Base-by-base conservation (phyloP, 768 basidiomycete genomes). In the Lentinula sp. region DNA sequence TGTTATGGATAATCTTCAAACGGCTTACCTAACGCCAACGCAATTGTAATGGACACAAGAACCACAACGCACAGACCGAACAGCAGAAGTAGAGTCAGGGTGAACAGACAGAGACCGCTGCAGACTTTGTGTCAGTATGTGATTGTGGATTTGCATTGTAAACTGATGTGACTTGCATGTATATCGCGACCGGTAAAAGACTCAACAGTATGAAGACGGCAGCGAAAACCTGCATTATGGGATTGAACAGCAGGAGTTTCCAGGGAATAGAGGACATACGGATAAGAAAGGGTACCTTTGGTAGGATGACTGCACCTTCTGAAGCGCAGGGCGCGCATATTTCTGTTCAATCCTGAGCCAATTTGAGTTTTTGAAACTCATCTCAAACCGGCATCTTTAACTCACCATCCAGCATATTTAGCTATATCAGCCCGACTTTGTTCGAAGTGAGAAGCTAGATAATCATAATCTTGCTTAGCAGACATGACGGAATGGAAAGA, bases 71-170 rank as follows among this genome's bases (percentile, higher is more conserved):
- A 45, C 18, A 74, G 20, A 41, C 70, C 73, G 48, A 71, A 37
- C 52, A 69, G 12, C 20, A 75, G 35, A 45, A 57, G 57, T 70
- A 63, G 36, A 68, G 65, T 20, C 63, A 69, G 39, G 71, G 32
- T 1, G 49, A 56, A 60, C 71, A 73, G 15, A 75, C 33, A 35
- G 73, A 74, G 32, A 33, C 74, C 61, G 28, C 72, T 73, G 36
- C 70, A 71, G 36, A 23, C 39, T 28, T 13, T 12, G 43, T 12
- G 45, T 58, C 49, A 58, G 13, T n/a, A 23, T 18, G 12, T 43
- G 32, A 2, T 35, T 9, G 13, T 12, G 33, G 18, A 39, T 7
- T 15, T 48, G 9, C 13, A 3, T 48, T 9, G 0, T 4, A 39
- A 28, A 28, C 28, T 28, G 4, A 28, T 28, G 15, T 39, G 8